A percentile compares a stretch with the other conserved stretches of the same genome.
phyloP scores from a whole-genome alignment of 2,329 filamentous ascomycete genomes.

The Lachnellula cervina region DNA sequence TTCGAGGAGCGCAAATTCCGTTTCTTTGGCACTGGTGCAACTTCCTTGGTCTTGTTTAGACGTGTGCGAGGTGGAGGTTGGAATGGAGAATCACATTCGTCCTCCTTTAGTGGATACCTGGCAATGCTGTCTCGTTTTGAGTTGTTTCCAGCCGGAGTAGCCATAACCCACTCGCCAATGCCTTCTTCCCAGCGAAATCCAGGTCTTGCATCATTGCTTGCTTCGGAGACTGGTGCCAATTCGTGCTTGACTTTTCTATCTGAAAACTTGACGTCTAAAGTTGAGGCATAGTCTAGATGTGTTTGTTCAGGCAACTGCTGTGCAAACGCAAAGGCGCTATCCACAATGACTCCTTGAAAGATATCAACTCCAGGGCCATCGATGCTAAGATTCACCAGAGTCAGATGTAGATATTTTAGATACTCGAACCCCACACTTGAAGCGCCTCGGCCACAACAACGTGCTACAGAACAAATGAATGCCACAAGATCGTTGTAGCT shows the following conservation, averaged over 20 bases:
- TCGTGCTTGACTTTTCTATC: conserved; percentile 1
- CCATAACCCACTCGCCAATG: conserved; percentile 52
- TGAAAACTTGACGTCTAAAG: conserved; percentile 20
- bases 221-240: background rate
- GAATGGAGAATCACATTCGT: conserved; percentile 22
- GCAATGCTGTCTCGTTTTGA: conserved; percentile 20
- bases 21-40: background rate
- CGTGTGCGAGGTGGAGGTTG: conserved; percentile 13
- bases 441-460: conserved; percentile 41
- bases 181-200: conserved; percentile 50
- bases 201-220: conserved; percentile 3
- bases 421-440: conserved; percentile 33
- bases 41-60: conserved; percentile 1
- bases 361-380: conserved; percentile 6
- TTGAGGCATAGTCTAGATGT: conserved; percentile 29
- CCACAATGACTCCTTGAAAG: conserved; percentile 27
- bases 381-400: conserved; percentile 13
- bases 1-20: background rate
- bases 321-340: conserved; percentile 31
- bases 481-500: conserved; percentile 21
- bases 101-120: conserved; percentile 8
- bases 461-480: conserved; percentile 43
- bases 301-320: conserved; percentile 24
- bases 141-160: conserved; percentile 36
- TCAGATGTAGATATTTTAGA: conserved; percentile 34